Evolutionary conservation across 306 rosid species (phyloP).

Genomic region (Inga laurina): DNA sequence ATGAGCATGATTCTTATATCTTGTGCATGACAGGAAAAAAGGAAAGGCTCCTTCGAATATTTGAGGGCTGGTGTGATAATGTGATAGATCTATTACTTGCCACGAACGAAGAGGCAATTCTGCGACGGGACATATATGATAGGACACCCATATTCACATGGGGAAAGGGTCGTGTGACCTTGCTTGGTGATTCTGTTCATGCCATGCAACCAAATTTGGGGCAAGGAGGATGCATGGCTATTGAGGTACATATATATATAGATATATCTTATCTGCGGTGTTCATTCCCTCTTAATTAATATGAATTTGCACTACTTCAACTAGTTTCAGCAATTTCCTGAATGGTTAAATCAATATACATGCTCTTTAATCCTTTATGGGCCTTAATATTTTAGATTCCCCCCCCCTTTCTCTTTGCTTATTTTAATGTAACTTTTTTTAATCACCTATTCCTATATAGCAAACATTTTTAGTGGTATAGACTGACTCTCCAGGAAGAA

Average conservation of each 20-base stretch:
- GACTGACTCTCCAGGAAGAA: background rate
- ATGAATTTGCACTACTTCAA: conserved; percentile 5
- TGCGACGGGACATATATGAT: conserved; percentile 92
- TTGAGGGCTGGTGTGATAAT: conserved; percentile 96
- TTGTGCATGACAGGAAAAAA: conserved; percentile 62
- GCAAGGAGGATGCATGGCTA: conserved; percentile 99
- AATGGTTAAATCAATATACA: background rate
- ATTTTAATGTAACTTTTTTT: background rate
- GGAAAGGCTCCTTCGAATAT: conserved; percentile 73
- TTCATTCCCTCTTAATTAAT: conserved; percentile 16
- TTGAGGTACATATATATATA: conserved; percentile 55
- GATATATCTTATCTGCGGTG: background rate
- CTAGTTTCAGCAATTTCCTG: background rate
- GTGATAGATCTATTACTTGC: conserved; percentile 75
- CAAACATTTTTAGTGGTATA: background rate
- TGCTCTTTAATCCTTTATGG: background rate
- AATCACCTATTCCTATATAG: background rate
- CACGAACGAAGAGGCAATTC: conserved; percentile 85
- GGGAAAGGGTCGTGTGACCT: conserved; percentile 92
- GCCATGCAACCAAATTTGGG: conserved; percentile 99
- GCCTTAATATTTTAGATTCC: background rate
- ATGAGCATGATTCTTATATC: background rate
- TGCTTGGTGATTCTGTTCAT: conserved; percentile 97
- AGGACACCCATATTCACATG: conserved; percentile 75
- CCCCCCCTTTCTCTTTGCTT: background rate